Evolutionary conservation across 176 grass and related monocot genomes (phyloP), one percentile per base, ranked within the genome.

Genomic region (Phyllostachys edulis): DNA sequence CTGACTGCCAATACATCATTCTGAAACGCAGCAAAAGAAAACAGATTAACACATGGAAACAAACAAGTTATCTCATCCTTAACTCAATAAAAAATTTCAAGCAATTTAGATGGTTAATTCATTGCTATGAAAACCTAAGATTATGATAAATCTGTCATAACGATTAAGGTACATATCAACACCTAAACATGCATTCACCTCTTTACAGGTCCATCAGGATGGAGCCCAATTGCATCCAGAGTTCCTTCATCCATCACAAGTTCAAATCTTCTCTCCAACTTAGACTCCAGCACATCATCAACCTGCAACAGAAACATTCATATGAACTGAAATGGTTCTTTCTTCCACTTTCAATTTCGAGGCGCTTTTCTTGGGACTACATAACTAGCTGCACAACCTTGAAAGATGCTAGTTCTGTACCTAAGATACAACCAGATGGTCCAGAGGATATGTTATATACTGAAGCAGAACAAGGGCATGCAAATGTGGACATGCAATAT

Each of bases 221-320:
- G 92, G n/a, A 88, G 77, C 44, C 90, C 91, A 78, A 98, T 95
- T 61, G 87, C 85, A 87, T 98, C 96, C 64, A 98, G 87, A 89
- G 96, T 98, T 14, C 92, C 92, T 88, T 93, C 94, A 83, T 98
- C 96, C 92, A 94, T 93, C 40, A 98, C 91, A 82, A 98, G 96
- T 86, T 90, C 87, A 86, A 95, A 98, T 60, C 81, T 90, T 75
- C 91, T 91, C 82, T 94, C 92, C 63, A 98, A 60, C 80, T 95
- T 98, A 15, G 96, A 93, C 80, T 98, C 96, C 63, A 98, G 76
- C 16, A 95, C 93, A 92, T 95, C 96, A 93, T 95, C 96, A 44
- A 98, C 96, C 96, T 98, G 63, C 67, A 73, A 88, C 51, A 78
- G 2, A 3, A 73, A 39, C 8, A 81, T 52, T 54, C 29, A 68